A percentile compares a stretch with the other conserved stretches of the same genome.
phyloP scores from a whole-genome alignment of 106 monocot genomes.

The Xerophyta viscosa region DNA sequence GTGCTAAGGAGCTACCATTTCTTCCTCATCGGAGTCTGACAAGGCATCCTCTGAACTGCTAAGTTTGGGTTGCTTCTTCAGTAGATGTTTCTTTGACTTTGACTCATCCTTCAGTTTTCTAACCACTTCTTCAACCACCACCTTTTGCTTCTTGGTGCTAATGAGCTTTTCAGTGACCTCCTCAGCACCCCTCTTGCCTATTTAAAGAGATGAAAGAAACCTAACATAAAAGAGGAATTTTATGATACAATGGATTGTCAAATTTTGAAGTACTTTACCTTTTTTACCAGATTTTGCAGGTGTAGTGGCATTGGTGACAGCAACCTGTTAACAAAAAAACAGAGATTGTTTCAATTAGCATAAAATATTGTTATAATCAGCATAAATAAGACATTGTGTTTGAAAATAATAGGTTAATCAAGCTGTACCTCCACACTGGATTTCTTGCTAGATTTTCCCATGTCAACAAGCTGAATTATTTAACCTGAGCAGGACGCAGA shows the following conservation, averaged over 20 bases:
- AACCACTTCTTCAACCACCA: slow-evolving; percentile 11
- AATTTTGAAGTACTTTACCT: slow-evolving; percentile 12
- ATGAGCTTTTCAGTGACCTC: slow-evolving; percentile 32
- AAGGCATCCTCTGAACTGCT: slow-evolving; percentile 37
- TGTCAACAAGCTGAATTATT: no score
- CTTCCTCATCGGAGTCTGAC: slow-evolving; percentile 47
- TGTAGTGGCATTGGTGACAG: slow-evolving; percentile 11
- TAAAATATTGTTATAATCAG: no score
- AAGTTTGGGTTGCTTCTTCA: slow-evolving; percentile 31
- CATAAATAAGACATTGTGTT: no score
- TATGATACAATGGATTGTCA: not conserved
- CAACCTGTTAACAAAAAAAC: slow-evolving; percentile 1
- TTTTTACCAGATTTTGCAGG: slow-evolving; percentile 40
- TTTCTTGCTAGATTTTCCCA: slow-evolving; percentile 2
- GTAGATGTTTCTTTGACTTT: slow-evolving; percentile 33
- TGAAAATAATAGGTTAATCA: no score
- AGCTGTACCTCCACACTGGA: not conserved
- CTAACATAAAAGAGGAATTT: not conserved
- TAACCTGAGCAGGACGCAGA: no score
- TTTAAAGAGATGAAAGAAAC: not conserved
- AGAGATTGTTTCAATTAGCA: not conserved
- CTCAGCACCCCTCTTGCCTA: slow-evolving; percentile 66
- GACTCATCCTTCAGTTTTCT: slow-evolving; percentile 9
- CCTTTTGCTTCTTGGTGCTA: slow-evolving; percentile 60
- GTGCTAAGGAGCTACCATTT: slow-evolving; percentile 5